phyloP scores from a whole-genome alignment of 495 filamentous ascomycete species.

The Cairneyella variabilis region DNA sequence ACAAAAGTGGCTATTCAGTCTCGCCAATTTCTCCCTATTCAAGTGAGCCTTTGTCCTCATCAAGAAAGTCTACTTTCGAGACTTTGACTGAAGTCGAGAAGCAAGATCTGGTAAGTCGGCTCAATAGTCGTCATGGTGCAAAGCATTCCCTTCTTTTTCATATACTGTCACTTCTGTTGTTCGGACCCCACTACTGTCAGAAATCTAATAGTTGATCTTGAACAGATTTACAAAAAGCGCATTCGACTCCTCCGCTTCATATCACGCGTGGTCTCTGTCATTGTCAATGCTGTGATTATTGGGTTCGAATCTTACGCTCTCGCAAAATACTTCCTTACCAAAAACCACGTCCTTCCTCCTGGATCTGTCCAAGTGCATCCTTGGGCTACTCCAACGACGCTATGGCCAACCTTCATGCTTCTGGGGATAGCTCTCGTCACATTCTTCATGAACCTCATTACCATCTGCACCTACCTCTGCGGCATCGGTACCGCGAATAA shows the following conservation, averaged over 20 bases:
- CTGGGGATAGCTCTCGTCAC: slow-evolving; percentile 12
- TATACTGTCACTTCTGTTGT: no score
- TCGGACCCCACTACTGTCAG: no score
- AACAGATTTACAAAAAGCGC: slow-evolving; percentile 12
- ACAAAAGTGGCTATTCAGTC: no score
- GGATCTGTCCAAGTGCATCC: background rate
- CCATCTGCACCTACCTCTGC: slow-evolving; percentile 3
- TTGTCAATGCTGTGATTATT: slow-evolving; percentile 13
- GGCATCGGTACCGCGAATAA: slow-evolving; percentile 19
- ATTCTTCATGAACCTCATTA: slow-evolving; percentile 17
- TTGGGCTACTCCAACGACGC: slow-evolving; percentile 3
- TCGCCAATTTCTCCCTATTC: no score
- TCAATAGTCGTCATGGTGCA: background rate
- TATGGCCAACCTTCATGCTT: slow-evolving; percentile 18
- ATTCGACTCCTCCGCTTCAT: slow-evolving; percentile 21
- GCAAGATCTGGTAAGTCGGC: slow-evolving; percentile 9
- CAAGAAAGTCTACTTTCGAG: no score
- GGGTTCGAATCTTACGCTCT: slow-evolving; percentile 13
- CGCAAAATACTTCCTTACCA: slow-evolving; percentile 16
- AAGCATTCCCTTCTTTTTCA: no score
- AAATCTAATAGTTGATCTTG: background rate
- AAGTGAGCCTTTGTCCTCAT: no score
- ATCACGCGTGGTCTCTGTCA: slow-evolving; percentile 4
- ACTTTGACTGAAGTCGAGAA: slow-evolving; percentile 4
- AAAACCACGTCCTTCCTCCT: slow-evolving; percentile 4